These are phyloP conservation scores for Phytophthora tubulina DNA, from an alignment of 352 stramenopile genomes.

Conservation along the genomic window DNA sequence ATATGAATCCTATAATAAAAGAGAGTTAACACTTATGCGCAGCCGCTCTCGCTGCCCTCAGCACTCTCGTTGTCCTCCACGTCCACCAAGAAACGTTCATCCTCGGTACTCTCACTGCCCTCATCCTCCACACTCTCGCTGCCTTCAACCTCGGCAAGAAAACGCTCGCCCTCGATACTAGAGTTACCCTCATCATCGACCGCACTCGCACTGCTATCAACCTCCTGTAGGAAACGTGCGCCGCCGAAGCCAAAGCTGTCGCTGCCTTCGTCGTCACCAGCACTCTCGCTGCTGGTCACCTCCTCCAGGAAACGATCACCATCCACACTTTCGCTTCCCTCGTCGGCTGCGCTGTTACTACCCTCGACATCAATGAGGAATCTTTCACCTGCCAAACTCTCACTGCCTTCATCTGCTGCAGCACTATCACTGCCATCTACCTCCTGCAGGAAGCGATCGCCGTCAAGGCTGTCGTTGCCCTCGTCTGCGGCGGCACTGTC, in stretches of 20 bases:
- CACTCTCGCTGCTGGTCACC: not conserved
- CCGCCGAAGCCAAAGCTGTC: not conserved
- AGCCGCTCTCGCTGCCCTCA: conserved; percentile 3
- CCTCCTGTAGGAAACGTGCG: conserved; percentile 3
- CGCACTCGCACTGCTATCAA: conserved; percentile 7
- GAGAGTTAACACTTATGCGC: too few relatives aligned
- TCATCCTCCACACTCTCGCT: conserved; percentile 16
- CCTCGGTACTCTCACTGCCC: not conserved
- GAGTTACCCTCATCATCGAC: not conserved
- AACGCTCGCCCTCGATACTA: conserved; percentile 2
- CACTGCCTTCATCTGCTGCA: conserved; percentile 3
- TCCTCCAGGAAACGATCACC: not conserved
- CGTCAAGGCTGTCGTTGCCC: too few relatives aligned
- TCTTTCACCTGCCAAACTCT: not conserved
- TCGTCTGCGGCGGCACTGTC: not conserved
- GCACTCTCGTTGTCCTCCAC: conserved; percentile 4
- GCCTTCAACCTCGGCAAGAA: conserved; percentile 10
- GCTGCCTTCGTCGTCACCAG: not conserved
- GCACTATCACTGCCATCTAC: conserved; percentile 15
- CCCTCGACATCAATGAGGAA: too few relatives aligned
- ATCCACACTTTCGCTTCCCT: not conserved
- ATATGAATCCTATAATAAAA: too few relatives aligned
- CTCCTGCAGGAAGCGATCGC: too few relatives aligned
- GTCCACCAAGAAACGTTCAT: conserved; percentile 5
- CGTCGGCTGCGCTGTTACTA: too few relatives aligned